Percentiles rank a stretch among this genome's conserved stretches.
phyloP scores from a whole-genome alignment of 345 rosid genomes.

The Acer yangbiense region DNA sequence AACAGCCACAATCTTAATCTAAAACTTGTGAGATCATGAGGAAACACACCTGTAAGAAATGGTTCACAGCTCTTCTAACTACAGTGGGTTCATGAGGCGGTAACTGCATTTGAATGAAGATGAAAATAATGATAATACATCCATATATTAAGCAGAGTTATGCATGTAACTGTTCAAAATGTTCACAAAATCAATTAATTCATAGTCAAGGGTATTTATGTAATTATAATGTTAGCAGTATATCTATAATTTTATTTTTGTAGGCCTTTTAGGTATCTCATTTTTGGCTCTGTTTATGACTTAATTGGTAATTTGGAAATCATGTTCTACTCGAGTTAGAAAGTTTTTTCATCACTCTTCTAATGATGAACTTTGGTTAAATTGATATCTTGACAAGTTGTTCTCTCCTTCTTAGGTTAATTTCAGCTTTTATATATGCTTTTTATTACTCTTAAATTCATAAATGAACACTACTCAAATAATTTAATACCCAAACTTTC shows the following conservation, averaged over 20 bases:
- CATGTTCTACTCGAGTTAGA: neutral
- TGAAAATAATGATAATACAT: neutral
- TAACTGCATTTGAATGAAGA: conserved; percentile 54
- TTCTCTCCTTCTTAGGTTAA: too few relatives aligned
- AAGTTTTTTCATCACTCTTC: neutral
- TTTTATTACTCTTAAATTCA: too few relatives aligned
- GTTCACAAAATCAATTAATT: neutral
- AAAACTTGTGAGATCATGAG: conserved; percentile 13
- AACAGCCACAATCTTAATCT: neutral
- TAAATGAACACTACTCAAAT: too few relatives aligned
- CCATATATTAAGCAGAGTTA: neutral
- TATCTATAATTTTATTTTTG: neutral
- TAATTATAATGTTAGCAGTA: neutral
- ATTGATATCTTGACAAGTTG: too few relatives aligned
- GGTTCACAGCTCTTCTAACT: conserved; percentile 89
- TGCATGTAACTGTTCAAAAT: neutral
- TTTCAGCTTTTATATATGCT: too few relatives aligned
- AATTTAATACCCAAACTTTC: too few relatives aligned
- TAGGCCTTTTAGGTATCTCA: neutral
- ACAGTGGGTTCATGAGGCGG: conserved; percentile 92
- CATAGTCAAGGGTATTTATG: neutral
- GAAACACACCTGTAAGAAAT: conserved; percentile 78
- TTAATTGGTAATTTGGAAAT: neutral
- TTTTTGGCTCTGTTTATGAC: neutral
- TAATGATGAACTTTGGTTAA: too few relatives aligned